Evolutionary conservation across 306 rosid genomes (phyloP), one percentile per base, ranked within the genome.

Genomic region (Trifolium repens): DNA sequence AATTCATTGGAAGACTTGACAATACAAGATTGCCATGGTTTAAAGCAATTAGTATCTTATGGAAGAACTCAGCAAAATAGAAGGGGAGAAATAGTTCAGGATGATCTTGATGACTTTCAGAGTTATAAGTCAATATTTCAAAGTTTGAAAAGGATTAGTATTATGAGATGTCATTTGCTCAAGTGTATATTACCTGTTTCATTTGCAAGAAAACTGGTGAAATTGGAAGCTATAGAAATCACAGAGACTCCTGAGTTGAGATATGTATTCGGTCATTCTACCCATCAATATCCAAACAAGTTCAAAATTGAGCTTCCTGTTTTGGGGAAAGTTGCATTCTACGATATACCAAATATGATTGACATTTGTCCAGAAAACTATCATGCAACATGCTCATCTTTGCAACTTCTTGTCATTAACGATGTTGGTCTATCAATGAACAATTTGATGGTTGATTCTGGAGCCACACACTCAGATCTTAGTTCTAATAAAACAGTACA

Each of bases 291-390:
- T 3, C 77, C 67, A 2, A 57, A 30, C 40, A 46, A 65, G 22
- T 53, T 65, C 47, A 34, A 55, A 24, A 74, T 79, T 65, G 35
- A 50, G 32, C 72, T 71, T 11, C 78, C 78, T 17, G 19, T 6
- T 30, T 46, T 79, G 52, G 35, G 34, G 14, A 3, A 10, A 0
- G 42, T 72, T 2, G 4, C 9, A 15, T 74, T 79, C 16, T 0
- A 14, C 1, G 7, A 1, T 3, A 4, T 66, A 32, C 73, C 74
- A 54, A 72, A 65, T 17, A 17, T 64, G 62, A 9, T 26, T 2
- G 35, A 9, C 63, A 22, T 79, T n/a, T 79, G 58, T 43, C 7
- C 58, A 3, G 58, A 50, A 35, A 60, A 37, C 9, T 34, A 34
- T 24, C 17, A 47, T 78, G 16, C 52, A 34, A 49, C 54, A 12